Evolutionary conservation across 176 grass and related monocot genomes (phyloP).

Genomic region (Carex scoparia): DNA sequence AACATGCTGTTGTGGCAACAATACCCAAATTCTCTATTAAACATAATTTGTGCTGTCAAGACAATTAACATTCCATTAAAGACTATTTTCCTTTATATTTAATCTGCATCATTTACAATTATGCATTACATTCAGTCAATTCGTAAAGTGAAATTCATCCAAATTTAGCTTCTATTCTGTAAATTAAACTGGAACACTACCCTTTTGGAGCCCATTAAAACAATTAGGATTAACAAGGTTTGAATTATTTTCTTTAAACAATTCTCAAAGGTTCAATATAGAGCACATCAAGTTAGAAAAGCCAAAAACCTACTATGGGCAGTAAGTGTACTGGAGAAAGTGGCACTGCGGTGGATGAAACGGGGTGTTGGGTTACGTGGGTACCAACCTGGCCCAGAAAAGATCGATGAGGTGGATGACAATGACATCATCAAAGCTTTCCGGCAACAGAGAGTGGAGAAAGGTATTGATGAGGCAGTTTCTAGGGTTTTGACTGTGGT

Average conservation of each 20-base stretch:
- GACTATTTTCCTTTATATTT: not conserved
- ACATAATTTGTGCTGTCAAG: not conserved
- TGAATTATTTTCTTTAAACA: constrained; percentile 9
- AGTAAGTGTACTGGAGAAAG: constrained; percentile 71
- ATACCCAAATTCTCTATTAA: not conserved
- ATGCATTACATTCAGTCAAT: not conserved
- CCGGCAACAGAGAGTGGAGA: constrained; percentile 70
- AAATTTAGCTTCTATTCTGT: not conserved
- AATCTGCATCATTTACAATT: not conserved
- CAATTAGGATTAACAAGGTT: not conserved
- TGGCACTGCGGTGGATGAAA: constrained; percentile 58
- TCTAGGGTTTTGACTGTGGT: constrained; percentile 53
- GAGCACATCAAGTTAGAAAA: constrained; percentile 75
- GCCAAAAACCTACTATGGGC: constrained; percentile 46
- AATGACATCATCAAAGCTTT: constrained; percentile 55
- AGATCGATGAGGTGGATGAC: constrained; percentile 49
- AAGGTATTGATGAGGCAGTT: constrained; percentile 59
- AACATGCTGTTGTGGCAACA: not conserved
- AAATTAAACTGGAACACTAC: not conserved
- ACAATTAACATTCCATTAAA: not conserved
- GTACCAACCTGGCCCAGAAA: constrained; percentile 41
- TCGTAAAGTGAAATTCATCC: not conserved
- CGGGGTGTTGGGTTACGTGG: constrained; percentile 61
- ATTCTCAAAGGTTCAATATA: constrained; percentile 57
- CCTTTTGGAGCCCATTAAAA: not conserved